Evolutionary conservation across 2,329 filamentous ascomycete genomes (phyloP).

Genomic region (Aspergillus persii): DNA sequence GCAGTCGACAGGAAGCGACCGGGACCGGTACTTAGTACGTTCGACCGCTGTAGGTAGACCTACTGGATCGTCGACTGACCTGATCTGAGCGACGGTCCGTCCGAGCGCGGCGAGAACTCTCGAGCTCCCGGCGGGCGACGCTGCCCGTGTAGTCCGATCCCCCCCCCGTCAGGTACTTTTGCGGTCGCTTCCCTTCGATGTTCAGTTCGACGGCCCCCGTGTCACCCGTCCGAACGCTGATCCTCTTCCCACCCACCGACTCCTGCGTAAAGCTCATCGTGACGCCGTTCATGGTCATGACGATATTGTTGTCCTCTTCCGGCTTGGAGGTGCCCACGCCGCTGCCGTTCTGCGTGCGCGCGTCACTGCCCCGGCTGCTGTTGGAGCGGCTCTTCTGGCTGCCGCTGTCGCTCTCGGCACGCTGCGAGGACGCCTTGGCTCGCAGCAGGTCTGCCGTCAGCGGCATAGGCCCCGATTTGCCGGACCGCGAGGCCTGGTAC

Average conservation of each 20-base stretch:
- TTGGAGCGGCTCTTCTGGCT: slow-evolving; percentile 42
- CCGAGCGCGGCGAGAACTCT: slow-evolving; percentile 32
- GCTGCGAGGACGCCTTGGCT: slow-evolving; percentile 26
- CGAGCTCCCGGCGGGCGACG: slow-evolving; percentile 30
- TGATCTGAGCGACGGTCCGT: slow-evolving; percentile 38
- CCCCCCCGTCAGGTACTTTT: slow-evolving; percentile 35
- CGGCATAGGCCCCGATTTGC: slow-evolving; percentile 23
- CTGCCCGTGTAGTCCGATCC: slow-evolving; percentile 36
- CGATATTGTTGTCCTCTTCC: slow-evolving; percentile 39
- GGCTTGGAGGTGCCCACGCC: slow-evolving; percentile 29
- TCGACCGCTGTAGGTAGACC: slow-evolving; percentile 36
- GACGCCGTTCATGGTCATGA: slow-evolving; percentile 40
- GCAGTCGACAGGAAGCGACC: background rate
- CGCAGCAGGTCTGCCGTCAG: slow-evolving; percentile 36
- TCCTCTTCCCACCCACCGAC: slow-evolving; percentile 36
- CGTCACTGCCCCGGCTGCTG: slow-evolving; percentile 41
- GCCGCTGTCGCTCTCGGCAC: slow-evolving; percentile 38
- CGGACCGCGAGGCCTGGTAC: slow-evolving; percentile 38
- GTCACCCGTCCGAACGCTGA: slow-evolving; percentile 40
- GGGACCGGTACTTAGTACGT: background rate
- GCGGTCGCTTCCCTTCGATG: slow-evolving; percentile 37
- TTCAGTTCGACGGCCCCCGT: slow-evolving; percentile 39
- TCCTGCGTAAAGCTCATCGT: slow-evolving; percentile 39
- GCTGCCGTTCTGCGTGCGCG: slow-evolving; percentile 34
- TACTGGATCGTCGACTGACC: slow-evolving; percentile 37